Conservation (phyloP, 768 basidiomycete genomes). For the Lactifluus piperatus region DNA sequence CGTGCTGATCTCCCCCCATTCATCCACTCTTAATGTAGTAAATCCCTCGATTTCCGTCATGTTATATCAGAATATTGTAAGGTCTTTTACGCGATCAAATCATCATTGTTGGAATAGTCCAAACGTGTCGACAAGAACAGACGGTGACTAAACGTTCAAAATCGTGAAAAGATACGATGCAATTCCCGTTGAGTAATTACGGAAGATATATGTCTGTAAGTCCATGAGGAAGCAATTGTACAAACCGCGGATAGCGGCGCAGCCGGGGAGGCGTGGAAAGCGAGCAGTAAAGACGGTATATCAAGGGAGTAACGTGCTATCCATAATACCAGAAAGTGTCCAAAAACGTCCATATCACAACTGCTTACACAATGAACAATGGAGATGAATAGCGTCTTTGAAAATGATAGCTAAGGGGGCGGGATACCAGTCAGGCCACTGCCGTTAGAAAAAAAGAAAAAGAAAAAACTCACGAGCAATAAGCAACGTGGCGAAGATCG, state of each 20-base stretch:
- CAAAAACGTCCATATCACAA: constrained; percentile 34
- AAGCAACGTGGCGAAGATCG: constrained; percentile 67
- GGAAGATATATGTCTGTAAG: background rate
- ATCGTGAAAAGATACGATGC: background rate
- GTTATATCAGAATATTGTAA: background rate
- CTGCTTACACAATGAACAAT: constrained; percentile 60
- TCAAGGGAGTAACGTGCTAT: background rate
- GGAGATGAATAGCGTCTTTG: constrained; percentile 47
- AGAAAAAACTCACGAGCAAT: constrained; percentile 54
- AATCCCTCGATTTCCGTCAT: background rate
- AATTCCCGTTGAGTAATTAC: constrained; percentile 5
- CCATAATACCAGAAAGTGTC: background rate
- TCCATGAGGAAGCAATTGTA: constrained; percentile 5
- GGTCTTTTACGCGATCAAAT: background rate
- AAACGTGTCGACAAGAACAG: no score
- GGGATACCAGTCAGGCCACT: background rate
- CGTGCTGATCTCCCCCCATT: background rate
- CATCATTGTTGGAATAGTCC: no score
- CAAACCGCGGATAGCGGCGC: background rate
- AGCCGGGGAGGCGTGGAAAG: background rate
- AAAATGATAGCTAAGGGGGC: constrained; percentile 46
- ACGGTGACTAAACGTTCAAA: no score
- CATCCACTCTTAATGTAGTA: background rate
- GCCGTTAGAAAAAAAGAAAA: no score
- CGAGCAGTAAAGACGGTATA: constrained; percentile 11